These are phyloP conservation scores for Stachybotrys chlorohalonatus DNA, from an alignment of 2,329 filamentous ascomycete species.

Conservation along the genomic window DNA sequence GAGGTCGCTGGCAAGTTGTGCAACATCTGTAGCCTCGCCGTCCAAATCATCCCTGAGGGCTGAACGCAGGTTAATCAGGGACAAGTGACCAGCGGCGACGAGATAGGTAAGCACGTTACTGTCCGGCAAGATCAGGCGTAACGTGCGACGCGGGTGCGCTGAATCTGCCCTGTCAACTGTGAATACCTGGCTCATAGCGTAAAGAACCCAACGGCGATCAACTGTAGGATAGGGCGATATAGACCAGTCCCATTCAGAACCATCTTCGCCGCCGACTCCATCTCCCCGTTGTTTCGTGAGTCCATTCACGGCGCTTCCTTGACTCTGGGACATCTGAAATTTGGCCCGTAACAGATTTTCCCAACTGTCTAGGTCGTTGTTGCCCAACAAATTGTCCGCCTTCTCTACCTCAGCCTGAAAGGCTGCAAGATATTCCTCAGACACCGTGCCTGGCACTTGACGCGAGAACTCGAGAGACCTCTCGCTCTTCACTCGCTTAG, in stretches of 20 bases:
- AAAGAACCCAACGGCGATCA: slow-evolving; percentile 58
- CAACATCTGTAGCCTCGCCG: slow-evolving; percentile 31
- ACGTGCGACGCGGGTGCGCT: slow-evolving; percentile 21
- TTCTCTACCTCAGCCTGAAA: slow-evolving; percentile 33
- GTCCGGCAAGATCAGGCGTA: slow-evolving; percentile 33
- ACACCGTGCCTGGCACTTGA: slow-evolving; percentile 39
- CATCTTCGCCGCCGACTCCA: slow-evolving; percentile 10
- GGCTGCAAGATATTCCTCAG: slow-evolving; percentile 37
- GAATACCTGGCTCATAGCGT: slow-evolving; percentile 53
- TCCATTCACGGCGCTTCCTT: slow-evolving; percentile 8
- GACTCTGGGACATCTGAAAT: slow-evolving; percentile 33
- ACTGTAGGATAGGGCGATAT: slow-evolving; percentile 40
- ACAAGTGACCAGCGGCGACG: slow-evolving; percentile 50
- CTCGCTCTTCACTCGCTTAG: slow-evolving; percentile 19
- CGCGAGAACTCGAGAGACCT: slow-evolving; percentile 22
- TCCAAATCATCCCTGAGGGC: slow-evolving; percentile 43
- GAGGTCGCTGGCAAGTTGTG: slow-evolving; percentile 50
- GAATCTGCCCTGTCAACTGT: slow-evolving; percentile 37
- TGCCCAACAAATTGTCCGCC: slow-evolving; percentile 38
- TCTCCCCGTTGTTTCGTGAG: slow-evolving; percentile 4
- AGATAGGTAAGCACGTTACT: slow-evolving; percentile 51
- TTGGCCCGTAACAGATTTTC: slow-evolving; percentile 40
- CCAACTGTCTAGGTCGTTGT: slow-evolving; percentile 37
- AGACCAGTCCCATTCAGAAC: slow-evolving; percentile 43
- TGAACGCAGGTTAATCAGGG: slow-evolving; percentile 47